Conservation (phyloP, 169 alveolate genomes). For the Theileria equi region DNA sequence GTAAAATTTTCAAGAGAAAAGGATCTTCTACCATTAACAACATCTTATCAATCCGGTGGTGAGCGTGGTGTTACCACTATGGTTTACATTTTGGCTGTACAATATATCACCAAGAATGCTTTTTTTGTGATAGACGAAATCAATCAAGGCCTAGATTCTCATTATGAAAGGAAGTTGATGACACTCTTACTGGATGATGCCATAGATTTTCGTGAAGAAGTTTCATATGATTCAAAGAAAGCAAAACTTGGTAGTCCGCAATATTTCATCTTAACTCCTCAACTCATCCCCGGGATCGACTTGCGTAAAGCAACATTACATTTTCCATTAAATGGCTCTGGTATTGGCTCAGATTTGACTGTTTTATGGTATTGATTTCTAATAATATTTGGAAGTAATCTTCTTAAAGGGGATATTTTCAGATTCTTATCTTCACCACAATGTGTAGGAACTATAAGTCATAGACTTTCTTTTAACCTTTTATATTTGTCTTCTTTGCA, state of each 20-base stretch:
- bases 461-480: too few species aligned
- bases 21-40: conserved; percentile 63
- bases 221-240: conserved; percentile 12
- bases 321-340: conserved; percentile 63
- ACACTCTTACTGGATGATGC: conserved; percentile 30
- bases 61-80: conserved; percentile 76
- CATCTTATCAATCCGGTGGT: conserved; percentile 78
- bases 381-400: too few species aligned
- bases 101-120: conserved; percentile 66
- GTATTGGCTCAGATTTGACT: conserved; percentile 21
- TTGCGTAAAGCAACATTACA: conserved; percentile 51
- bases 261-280: conserved; percentile 73
- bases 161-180: conserved; percentile 65
- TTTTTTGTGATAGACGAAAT: conserved; percentile 74
- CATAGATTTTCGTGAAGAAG: conserved; percentile 6
- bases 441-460: too few species aligned
- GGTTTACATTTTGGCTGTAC: conserved; percentile 71
- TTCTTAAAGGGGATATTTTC: too few species aligned
- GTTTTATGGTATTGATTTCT: background rate
- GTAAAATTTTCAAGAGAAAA: conserved; percentile 64
- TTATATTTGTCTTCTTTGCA: too few species aligned
- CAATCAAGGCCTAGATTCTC: conserved; percentile 72
- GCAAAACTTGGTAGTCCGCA: conserved; percentile 64
- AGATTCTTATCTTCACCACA: too few species aligned
- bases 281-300: conserved; percentile 56